phyloP scores from a whole-genome alignment of 2,329 filamentous ascomycete genomes.

The Stemphylium lycopersici region DNA sequence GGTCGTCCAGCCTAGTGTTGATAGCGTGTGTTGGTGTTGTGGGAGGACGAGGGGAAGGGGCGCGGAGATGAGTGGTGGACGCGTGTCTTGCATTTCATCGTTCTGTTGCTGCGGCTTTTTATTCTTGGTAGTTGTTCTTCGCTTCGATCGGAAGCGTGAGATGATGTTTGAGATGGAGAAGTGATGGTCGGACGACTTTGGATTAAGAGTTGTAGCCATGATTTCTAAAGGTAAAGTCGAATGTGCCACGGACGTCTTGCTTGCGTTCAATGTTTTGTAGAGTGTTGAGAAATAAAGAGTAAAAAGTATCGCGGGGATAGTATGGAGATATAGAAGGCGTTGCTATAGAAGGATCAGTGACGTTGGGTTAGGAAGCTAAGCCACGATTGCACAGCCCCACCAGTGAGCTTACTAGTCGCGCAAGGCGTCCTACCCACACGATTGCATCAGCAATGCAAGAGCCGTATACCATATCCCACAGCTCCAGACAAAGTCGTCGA shows the following conservation, averaged over 20 bases:
- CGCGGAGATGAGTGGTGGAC: conserved; percentile 29
- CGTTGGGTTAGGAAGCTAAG: conserved; percentile 17
- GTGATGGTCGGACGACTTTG: conserved; percentile 19
- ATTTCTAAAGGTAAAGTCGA: background rate
- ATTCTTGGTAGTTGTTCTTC: conserved; percentile 2
- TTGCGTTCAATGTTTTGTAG: no score
- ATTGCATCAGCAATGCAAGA: background rate
- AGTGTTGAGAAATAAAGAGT: background rate
- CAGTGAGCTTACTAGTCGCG: conserved; percentile 5
- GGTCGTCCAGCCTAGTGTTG: conserved; percentile 45
- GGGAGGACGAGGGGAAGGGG: conserved; percentile 42
- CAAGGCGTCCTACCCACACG: conserved; percentile 3
- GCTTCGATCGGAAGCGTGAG: conserved; percentile 33
- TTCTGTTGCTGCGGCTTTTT: background rate
- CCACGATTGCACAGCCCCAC: conserved; percentile 33
- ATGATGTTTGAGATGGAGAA: conserved; percentile 41
- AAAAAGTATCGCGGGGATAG: background rate
- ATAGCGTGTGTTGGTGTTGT: conserved; percentile 39
- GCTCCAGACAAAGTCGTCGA: background rate
- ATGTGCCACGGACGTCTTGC: background rate
- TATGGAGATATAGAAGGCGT: background rate
- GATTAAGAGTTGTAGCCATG: conserved; percentile 30
- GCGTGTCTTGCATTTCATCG: conserved; percentile 14
- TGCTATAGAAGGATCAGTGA: conserved; percentile 3
- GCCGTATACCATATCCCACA: background rate